Evolutionary conservation across 441 rosid genomes (phyloP).

Genomic region (Populus hybrid): DNA sequence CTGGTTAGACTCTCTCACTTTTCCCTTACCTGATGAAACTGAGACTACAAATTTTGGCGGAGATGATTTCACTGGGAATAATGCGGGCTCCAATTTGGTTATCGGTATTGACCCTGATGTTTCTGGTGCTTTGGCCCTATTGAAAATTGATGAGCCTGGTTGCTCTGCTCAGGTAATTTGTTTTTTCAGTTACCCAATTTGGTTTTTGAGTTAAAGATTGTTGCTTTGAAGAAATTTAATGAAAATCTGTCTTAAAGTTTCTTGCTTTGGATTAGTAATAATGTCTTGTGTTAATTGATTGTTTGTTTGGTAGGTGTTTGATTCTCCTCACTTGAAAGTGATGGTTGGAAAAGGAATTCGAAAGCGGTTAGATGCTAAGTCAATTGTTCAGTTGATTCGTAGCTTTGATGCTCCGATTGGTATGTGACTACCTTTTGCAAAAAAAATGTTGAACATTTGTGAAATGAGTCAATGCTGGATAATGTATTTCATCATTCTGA

Average conservation of each 20-base stretch:
- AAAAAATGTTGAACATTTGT: background rate
- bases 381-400: conserved; percentile 66
- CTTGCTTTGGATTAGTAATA: background rate
- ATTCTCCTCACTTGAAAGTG: conserved; percentile 65
- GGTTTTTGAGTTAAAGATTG: background rate
- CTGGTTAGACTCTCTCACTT: conserved; percentile 73
- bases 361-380: conserved; percentile 70
- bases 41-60: background rate
- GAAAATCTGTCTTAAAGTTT: no score
- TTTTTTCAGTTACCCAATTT: background rate
- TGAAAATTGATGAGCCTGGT: conserved; percentile 47
- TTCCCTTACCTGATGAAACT: conserved; percentile 25
- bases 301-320: conserved; percentile 53
- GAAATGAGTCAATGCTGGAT: background rate
- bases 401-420: conserved; percentile 64
- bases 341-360: conserved; percentile 59
- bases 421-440: conserved; percentile 17
- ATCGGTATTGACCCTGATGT: conserved; percentile 80
- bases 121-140: conserved; percentile 76
- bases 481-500: background rate
- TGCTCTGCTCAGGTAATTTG: conserved; percentile 56
- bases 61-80: conserved; percentile 8
- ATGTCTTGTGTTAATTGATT: background rate
- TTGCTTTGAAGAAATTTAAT: background rate
- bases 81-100: conserved; percentile 43